Conservation (phyloP, 2,329 filamentous ascomycete species). For the Alternaria ventricosa region DNA sequence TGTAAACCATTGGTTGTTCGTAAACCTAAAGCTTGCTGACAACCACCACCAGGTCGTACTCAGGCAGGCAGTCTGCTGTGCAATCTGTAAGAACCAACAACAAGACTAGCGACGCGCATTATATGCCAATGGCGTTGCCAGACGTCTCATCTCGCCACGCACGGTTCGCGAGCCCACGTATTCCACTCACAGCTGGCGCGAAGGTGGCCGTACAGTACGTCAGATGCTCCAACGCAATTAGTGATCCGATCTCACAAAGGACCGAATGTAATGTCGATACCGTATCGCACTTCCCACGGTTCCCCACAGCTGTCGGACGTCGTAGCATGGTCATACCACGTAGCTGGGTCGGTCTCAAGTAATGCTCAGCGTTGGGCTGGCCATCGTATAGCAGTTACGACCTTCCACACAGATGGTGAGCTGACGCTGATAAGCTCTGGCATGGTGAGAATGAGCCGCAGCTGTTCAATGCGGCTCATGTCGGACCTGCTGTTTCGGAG, state of each 20-base stretch:
- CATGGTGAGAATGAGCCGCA: background rate
- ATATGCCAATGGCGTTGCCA: background rate
- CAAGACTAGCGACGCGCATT: background rate
- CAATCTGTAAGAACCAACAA: background rate
- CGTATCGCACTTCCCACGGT: constrained; percentile 6
- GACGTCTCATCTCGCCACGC: background rate
- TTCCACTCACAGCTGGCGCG: background rate
- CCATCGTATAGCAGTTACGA: background rate
- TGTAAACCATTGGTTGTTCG: background rate
- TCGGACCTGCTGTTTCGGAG: constrained; percentile 3
- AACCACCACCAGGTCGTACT: background rate
- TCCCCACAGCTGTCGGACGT: constrained; percentile 11
- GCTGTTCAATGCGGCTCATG: background rate
- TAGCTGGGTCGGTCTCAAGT: background rate
- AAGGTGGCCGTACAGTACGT: background rate
- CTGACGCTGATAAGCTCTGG: background rate
- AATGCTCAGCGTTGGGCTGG: background rate
- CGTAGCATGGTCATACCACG: background rate
- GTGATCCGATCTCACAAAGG: constrained; percentile 2
- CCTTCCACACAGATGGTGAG: background rate
- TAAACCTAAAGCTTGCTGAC: background rate
- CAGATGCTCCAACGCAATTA: background rate
- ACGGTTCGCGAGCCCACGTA: background rate
- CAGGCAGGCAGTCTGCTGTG: background rate
- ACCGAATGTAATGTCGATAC: background rate